Conservation (phyloP, 169 alveolate genomes). For the Plasmodium malariae region DNA sequence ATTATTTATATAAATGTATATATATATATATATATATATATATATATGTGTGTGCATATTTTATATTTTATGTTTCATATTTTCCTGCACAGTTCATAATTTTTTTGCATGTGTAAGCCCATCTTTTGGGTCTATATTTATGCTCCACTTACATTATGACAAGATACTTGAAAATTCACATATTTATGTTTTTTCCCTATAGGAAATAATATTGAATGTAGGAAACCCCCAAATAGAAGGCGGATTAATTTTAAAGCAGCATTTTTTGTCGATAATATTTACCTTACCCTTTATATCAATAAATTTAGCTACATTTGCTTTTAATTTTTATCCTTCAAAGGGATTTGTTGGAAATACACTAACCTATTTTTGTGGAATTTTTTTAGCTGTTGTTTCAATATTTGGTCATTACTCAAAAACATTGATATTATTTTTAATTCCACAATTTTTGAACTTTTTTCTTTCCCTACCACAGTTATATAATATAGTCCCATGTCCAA, state of each 20-base stretch:
- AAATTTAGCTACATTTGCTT: constrained; percentile 89
- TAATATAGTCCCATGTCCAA: constrained; percentile 91
- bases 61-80: background rate
- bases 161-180: background rate
- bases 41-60: background rate
- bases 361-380: constrained; percentile 95
- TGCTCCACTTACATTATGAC: background rate
- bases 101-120: background rate
- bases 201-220: constrained; percentile 73
- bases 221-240: constrained; percentile 50
- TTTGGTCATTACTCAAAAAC: constrained; percentile 95
- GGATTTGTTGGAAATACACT: constrained; percentile 96
- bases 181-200: background rate
- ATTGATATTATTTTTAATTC: constrained; percentile 91
- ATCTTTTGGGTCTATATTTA: background rate
- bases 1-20: background rate
- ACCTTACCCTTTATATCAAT: constrained; percentile 90
- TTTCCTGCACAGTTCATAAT: background rate
- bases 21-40: background rate
- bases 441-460: constrained; percentile 93
- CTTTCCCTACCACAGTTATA: constrained; percentile 92
- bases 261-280: constrained; percentile 87
- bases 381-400: constrained; percentile 94
- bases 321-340: constrained; percentile 92
- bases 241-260: constrained; percentile 81